phyloP scores from a whole-genome alignment of 2,329 filamentous ascomycete species.

The Diaporthe nobilis region DNA sequence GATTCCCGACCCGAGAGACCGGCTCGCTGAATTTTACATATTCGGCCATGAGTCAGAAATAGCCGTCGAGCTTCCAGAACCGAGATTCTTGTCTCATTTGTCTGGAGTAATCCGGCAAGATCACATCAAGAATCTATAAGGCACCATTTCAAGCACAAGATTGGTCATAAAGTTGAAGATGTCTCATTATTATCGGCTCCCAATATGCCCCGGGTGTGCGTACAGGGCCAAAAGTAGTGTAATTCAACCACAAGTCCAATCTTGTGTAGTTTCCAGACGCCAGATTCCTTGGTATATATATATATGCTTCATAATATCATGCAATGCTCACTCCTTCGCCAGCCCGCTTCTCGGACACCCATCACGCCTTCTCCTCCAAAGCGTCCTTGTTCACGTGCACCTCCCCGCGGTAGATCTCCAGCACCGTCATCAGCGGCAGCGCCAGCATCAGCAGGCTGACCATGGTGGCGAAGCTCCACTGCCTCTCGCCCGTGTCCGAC shows the following conservation, averaged over 20 bases:
- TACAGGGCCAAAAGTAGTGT: neutral
- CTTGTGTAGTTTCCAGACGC: neutral
- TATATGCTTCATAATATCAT: neutral
- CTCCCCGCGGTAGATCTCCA: slow-evolving; percentile 63
- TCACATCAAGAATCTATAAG: neutral
- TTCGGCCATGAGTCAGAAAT: neutral
- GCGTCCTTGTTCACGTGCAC: slow-evolving; percentile 18
- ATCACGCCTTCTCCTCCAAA: neutral
- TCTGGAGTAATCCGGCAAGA: neutral
- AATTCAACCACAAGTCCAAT: neutral
- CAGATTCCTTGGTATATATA: neutral
- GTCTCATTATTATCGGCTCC: neutral
- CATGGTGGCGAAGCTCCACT: slow-evolving; percentile 75
- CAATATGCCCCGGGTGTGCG: neutral
- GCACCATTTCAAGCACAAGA: neutral
- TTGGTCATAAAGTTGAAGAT: neutral
- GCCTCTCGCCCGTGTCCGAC: slow-evolving; percentile 65
- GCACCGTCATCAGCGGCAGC: slow-evolving; percentile 70
- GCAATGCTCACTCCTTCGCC: neutral
- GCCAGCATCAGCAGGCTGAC: slow-evolving; percentile 71
- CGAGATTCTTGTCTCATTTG: neutral
- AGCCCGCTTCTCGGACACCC: rapidly evolving
- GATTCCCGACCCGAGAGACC: neutral
- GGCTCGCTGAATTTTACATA: too few species aligned
- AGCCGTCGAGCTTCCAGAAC: rapidly evolving